Conservation (phyloP, 768 basidiomycete genomes). For the Mycena rebaudengoi region DNA sequence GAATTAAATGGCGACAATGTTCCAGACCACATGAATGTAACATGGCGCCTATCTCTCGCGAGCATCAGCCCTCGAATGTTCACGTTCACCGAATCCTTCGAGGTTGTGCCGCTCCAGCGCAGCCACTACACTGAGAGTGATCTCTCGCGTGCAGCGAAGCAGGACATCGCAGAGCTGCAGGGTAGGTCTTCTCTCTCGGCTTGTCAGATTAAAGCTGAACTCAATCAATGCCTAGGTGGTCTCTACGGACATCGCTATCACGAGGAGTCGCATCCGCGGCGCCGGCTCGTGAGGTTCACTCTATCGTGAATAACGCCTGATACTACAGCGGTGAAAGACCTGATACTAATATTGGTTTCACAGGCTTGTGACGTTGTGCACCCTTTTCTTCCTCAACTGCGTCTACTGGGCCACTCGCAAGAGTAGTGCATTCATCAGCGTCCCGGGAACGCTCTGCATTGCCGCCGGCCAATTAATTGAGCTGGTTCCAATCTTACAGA, state of each 20-base stretch:
- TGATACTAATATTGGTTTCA: too few species aligned
- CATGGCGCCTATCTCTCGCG: not conserved
- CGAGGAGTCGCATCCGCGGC: not conserved
- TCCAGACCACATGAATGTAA: slow-evolving; percentile 6
- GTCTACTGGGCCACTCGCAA: not conserved
- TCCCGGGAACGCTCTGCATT: not conserved
- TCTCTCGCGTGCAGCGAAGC: not conserved
- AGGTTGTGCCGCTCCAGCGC: not conserved
- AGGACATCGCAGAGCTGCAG: not conserved
- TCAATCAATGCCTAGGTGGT: not conserved
- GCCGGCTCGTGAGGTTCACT: not conserved
- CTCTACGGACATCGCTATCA: not conserved
- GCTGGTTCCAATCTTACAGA: not conserved
- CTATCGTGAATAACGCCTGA: too few species aligned
- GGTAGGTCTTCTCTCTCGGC: not conserved
- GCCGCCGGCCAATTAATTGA: not conserved
- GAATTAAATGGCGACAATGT: not conserved
- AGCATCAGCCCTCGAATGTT: not conserved
- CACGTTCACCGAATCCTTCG: not conserved
- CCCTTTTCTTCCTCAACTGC: not conserved
- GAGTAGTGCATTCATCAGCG: not conserved
- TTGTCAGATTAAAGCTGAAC: too few species aligned
- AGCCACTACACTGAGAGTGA: slow-evolving; percentile 1
- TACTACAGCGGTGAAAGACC: too few species aligned
- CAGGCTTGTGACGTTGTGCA: not conserved